Evolutionary conservation across 2,329 filamentous ascomycete genomes (phyloP).

Genomic region (Colletotrichum simmondsii): DNA sequence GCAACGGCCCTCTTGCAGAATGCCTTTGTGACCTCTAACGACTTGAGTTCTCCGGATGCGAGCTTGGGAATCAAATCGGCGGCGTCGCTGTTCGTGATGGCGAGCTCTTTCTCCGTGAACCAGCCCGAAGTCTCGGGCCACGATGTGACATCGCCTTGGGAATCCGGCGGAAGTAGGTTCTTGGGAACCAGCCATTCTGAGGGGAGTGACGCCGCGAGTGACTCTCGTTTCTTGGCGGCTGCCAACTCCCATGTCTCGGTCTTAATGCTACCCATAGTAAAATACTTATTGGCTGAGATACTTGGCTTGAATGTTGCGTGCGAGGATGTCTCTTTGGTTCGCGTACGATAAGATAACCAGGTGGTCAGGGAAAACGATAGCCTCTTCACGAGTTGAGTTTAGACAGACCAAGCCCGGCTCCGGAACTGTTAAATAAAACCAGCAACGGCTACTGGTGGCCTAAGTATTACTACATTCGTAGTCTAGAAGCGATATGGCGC

Average conservation of each 20-base stretch:
- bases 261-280: constrained; percentile 26
- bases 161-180: constrained; percentile 61
- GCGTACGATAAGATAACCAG: background rate
- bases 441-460: constrained; percentile 1
- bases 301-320: background rate
- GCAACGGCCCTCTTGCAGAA: constrained; percentile 62
- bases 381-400: background rate
- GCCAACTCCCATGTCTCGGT: constrained; percentile 52
- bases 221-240: constrained; percentile 54
- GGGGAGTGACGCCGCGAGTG: constrained; percentile 62
- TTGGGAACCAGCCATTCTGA: constrained; percentile 66
- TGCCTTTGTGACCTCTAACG: constrained; percentile 59
- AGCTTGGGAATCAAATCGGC: constrained; percentile 47
- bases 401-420: background rate
- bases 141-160: constrained; percentile 64
- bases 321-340: background rate
- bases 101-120: constrained; percentile 59
- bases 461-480: background rate
- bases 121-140: constrained; percentile 69
- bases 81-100: constrained; percentile 48
- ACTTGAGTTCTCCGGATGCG: constrained; percentile 49
- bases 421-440: constrained; percentile 21
- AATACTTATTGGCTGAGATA: background rate
- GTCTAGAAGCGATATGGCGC: background rate
- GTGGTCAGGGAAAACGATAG: background rate